Conservation (phyloP, 257 asterid species). For the Thymus mandschuricus region DNA sequence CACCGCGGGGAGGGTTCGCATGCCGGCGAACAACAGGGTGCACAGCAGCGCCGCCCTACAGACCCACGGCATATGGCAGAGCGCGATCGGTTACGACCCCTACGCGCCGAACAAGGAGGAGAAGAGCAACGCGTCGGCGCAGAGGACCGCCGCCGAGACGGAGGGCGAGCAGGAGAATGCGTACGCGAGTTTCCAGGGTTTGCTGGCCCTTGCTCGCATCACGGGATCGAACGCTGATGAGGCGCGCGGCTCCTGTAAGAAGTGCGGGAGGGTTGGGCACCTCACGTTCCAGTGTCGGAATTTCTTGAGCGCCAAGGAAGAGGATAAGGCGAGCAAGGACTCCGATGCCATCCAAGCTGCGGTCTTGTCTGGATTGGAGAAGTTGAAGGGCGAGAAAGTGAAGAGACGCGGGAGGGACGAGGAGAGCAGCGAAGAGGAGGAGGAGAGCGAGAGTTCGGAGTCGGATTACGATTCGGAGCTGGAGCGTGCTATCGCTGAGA, state of each 20-base stretch:
- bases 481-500: slow-evolving; percentile 66
- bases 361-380: slow-evolving; percentile 69
- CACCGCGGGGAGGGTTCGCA: slow-evolving; percentile 99
- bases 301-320: slow-evolving; percentile 80
- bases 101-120: slow-evolving; percentile 92
- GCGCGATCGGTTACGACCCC: slow-evolving; percentile 97
- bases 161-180: slow-evolving; percentile 87
- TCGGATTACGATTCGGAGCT: slow-evolving; percentile 83
- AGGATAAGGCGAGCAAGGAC: slow-evolving; percentile 46
- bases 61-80: slow-evolving; percentile 99
- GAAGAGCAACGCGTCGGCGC: slow-evolving; percentile 43
- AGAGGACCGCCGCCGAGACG: slow-evolving; percentile 43
- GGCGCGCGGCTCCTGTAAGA: slow-evolving; percentile 89
- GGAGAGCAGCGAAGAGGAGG: slow-evolving; percentile 62
- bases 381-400: slow-evolving; percentile 68
- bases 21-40: slow-evolving; percentile 99
- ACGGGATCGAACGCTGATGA: slow-evolving; percentile 91
- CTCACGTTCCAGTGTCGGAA: slow-evolving; percentile 93
- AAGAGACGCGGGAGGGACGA: slow-evolving; percentile 48
- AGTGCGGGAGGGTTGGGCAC: slow-evolving; percentile 95
- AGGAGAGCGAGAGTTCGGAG: slow-evolving; percentile 77
- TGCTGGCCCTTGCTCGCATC: slow-evolving; percentile 86
- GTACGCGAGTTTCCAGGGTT: slow-evolving; percentile 83
- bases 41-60: slow-evolving; percentile 99
- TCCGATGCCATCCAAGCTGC: slow-evolving; percentile 64